Evolutionary conservation across 805 yeast genomes (phyloP), one percentile per base, ranked within the genome.

Genomic region (Lipomyces orientalis): DNA sequence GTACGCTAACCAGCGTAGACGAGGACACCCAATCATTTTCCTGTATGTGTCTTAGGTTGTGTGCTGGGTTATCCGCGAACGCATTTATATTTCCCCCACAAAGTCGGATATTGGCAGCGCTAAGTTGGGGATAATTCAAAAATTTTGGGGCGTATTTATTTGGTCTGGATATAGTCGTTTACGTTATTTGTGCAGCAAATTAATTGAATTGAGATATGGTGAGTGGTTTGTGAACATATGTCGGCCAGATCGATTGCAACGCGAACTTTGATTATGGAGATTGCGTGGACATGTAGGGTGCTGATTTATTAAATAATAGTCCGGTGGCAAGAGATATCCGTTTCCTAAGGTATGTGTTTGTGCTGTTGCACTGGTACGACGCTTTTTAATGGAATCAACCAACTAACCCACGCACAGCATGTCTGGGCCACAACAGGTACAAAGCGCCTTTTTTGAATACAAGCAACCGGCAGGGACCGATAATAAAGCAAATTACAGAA

Each of bases 291-390:
- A 43, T 43, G 49, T 9, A 25, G 2, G 34, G 43, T 52, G 55
- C 62, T 55, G n/a, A 60, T 35, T 31, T 25, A 16, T 25, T 25
- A 9, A 52, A 10, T 49, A 9, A 12, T 51, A 72, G 75, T 69
- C 74, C 57, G 75, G 76, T 51, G 73, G 73, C 35, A 73, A 65
- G 35, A 68, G 74, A 60, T 74, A 68, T 66, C 76, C 76, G 8
- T 73, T 57, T 58, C 76, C 76, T 10, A 74, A 73, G 71, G 75
- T 73, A 62, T 2, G 73, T 52, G 12, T 35, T 12, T 8, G 29
- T 57, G 6, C 51, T 14, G 33, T n/a, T 7, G 19, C n/a, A 33
- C 19, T 22, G n/a, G 19, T 14, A 8, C 19, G 34, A 5, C 34
- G 33, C n/a, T 14, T 49, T 54, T 54, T 10, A 31, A 7, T 34